phyloP scores from a whole-genome alignment of 139 green algal genomes.

The Dunaliella sp. region DNA sequence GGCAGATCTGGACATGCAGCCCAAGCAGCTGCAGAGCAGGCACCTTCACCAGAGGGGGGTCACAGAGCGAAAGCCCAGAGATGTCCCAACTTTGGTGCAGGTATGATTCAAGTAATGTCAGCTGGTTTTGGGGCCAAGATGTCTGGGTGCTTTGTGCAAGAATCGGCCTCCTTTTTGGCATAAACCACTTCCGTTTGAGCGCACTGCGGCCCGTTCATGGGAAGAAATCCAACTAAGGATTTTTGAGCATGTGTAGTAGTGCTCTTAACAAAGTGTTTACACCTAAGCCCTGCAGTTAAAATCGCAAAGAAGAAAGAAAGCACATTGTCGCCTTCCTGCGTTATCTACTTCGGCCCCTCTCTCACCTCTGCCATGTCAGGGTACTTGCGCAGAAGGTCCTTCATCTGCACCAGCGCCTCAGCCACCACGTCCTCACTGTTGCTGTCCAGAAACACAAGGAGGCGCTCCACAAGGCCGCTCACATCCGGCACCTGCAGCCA shows the following conservation, averaged over 20 bases:
- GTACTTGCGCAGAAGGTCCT: conserved; percentile 79
- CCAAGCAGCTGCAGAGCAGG: too few species aligned
- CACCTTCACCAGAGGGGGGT: too few species aligned
- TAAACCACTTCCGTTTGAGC: neutral
- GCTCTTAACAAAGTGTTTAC: neutral
- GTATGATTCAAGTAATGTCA: too few species aligned
- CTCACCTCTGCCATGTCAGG: conserved; percentile 66
- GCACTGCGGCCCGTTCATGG: neutral
- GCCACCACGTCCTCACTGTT: conserved; percentile 55
- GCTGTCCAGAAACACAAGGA: conserved; percentile 88
- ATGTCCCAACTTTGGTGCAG: too few species aligned
- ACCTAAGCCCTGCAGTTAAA: neutral
- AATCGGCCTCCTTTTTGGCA: neutral
- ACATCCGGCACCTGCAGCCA: conserved; percentile 77
- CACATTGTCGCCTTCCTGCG: neutral
- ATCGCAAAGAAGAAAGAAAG: neutral
- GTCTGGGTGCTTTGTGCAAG: too few species aligned
- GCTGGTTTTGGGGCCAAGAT: too few species aligned
- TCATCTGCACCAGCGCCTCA: conserved; percentile 71
- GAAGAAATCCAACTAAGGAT: neutral
- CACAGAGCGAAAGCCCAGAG: too few species aligned
- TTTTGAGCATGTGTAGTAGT: neutral
- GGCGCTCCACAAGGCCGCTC: conserved; percentile 84
- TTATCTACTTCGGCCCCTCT: neutral
- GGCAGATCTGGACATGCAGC: too few species aligned